phyloP scores from a whole-genome alignment of 1,284 basidiomycete genomes.

The Rhodotorula sp. region DNA sequence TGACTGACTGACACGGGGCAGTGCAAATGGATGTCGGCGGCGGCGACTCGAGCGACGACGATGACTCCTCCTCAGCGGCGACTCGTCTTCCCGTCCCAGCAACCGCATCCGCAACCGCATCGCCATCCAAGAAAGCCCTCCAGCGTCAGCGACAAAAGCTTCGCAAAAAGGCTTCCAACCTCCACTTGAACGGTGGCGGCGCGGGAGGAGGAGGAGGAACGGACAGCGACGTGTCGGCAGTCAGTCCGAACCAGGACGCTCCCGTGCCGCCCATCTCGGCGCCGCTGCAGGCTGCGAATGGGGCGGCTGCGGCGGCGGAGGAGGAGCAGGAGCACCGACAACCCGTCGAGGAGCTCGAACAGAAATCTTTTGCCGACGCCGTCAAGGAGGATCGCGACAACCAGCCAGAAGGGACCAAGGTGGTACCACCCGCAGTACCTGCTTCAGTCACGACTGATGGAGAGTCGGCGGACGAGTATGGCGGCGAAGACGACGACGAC shows the following conservation, averaged over 20 bases:
- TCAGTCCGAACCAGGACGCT: slow-evolving; percentile 6
- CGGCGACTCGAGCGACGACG: slow-evolving; percentile 17
- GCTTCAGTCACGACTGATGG: slow-evolving; percentile 11
- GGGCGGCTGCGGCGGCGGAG: not conserved
- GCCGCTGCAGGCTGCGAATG: not conserved
- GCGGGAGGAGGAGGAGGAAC: not conserved
- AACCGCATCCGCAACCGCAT: not conserved
- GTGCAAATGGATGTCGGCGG: slow-evolving; percentile 18
- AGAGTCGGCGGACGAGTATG: slow-evolving; percentile 12
- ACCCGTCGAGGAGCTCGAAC: not conserved
- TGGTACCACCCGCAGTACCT: not conserved
- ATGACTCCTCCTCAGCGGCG: not conserved
- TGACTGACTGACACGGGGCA: not conserved
- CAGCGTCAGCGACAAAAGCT: slow-evolving; percentile 32
- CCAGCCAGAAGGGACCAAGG: not conserved
- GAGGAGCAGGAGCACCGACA: not conserved
- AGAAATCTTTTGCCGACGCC: slow-evolving; percentile 2
- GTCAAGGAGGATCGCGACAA: not conserved
- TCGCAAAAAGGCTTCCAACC: slow-evolving; percentile 27
- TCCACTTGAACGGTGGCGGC: not conserved
- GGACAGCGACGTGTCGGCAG: slow-evolving; percentile 14
- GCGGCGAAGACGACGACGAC: slow-evolving; percentile 26
- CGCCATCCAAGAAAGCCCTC: slow-evolving; percentile 37
- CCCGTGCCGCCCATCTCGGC: slow-evolving; percentile 20
- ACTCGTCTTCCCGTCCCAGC: slow-evolving; percentile 2